Evolutionary conservation across 805 yeast species (phyloP), one percentile per base, ranked within the genome.

Genomic region (Wickerhamiella azymoides): DNA sequence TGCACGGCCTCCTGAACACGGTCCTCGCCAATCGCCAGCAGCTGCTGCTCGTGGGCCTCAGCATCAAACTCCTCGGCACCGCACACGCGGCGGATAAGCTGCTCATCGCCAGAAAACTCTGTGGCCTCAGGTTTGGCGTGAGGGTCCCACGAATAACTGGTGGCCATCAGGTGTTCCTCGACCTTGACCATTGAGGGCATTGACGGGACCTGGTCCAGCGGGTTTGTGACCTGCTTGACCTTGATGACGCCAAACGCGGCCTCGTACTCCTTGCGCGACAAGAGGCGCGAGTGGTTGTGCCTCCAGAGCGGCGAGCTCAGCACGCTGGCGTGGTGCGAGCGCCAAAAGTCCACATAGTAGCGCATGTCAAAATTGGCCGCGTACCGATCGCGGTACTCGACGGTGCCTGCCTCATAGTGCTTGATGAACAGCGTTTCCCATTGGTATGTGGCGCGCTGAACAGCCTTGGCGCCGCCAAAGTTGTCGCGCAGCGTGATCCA

Each of bases 111-210:
- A 3, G 54, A 50, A 11, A 55, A 52, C 8, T 67, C 57, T 40
- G 57, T 63, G 10, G 39, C 44, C 10, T 2, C 21, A 7, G 16
- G 24, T 10, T 10, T 21, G 14, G n/a, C 11, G 19, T 28, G 26
- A 5, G 11, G 16, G 27, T 14, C 47, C 28, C 10, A 47, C 21
- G 70, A 62, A 55, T 74, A 80, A 0, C 72, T 62, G 1, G 66
- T 62, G 74, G 61, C 45, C 2, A 47, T 33, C 41, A 79, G 60
- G 24, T 68, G 62, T 10, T 72, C 72, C 53, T 83, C 88, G 45
- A 81, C 73, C 54, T 80, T 85, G 45, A 80, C 65, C 80, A 83
- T 76, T 1, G 94, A 79, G 25, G 73, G 68, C 43, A 71, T 73
- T 37, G 70, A 77, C 43, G 68, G 64, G 24, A 73, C 67, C 19